phyloP scores from a whole-genome alignment of 495 filamentous ascomycete genomes.

The Massariosphaeria phaeospora region DNA sequence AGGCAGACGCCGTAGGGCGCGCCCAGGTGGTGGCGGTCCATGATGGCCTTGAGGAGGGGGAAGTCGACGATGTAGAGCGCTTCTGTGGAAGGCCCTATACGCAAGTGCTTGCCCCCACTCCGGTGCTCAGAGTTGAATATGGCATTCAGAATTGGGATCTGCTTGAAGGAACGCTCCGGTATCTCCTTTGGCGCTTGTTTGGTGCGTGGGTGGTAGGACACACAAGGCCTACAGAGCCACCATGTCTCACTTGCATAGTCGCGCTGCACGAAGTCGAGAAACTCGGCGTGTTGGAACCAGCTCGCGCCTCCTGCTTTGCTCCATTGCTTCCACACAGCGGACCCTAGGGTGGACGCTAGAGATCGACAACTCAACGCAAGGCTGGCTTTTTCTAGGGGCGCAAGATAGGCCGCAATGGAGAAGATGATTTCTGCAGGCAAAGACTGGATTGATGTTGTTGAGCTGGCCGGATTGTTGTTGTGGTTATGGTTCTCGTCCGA shows the following conservation, averaged over 20 bases:
- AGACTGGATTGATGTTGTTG: too few species aligned
- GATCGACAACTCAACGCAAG: conserved; percentile 15
- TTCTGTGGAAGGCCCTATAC: conserved; percentile 2
- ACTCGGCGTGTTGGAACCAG: conserved; percentile 12
- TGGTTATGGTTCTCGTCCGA: too few species aligned
- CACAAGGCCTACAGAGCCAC: conserved; percentile 19
- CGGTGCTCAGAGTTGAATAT: not conserved
- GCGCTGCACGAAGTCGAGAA: conserved; percentile 16
- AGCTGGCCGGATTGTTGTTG: too few species aligned
- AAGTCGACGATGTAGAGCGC: conserved; percentile 19
- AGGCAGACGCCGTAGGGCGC: conserved; percentile 8
- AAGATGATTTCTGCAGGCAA: conserved; percentile 15
- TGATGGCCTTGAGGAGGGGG: conserved; percentile 3
- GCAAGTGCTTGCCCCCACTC: not conserved
- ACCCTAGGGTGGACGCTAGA: conserved; percentile 3
- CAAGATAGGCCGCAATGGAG: conserved; percentile 2
- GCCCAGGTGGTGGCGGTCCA: conserved; percentile 17
- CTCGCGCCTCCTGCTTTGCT: conserved; percentile 4
- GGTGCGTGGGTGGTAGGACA: conserved; percentile 4
- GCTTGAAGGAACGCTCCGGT: not conserved
- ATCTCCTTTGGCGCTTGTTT: not conserved
- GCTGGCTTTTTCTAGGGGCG: conserved; percentile 4
- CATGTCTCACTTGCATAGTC: conserved; percentile 10
- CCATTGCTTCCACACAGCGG: not conserved
- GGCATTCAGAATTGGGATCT: not conserved